Evolutionary conservation across 371 early-diverging fungal genomes (phyloP), one percentile per base, ranked within the genome.

Genomic region (Mucor indicus): DNA sequence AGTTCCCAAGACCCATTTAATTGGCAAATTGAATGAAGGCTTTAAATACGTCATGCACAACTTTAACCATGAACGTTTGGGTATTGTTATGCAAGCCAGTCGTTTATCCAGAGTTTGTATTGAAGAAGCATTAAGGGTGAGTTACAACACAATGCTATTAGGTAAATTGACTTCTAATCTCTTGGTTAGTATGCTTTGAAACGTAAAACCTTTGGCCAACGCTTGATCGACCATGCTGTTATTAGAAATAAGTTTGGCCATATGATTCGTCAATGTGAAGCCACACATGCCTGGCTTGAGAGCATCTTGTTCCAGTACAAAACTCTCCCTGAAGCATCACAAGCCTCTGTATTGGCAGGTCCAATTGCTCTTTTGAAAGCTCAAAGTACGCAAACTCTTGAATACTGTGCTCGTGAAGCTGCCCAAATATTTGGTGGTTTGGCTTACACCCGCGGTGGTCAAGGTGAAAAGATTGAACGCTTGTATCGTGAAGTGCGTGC

Each of bases 391-490:
- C 91, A 86, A 54, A 90, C 89, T 4, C 85, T 93, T 55, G 92
- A 94, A 60, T 91, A 58, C 64, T 90, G 90, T 55, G 92, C 92
- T 19, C 80, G 92, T 48, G 93, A 94, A 69, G 93, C 95, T 2
- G 80, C 87, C 2, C 95, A 94, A 64, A 91, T 94, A 60, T 92
- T 94, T 79, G 95, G 95, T 51, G 95, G 95, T 15, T 60, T 92
- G 19, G 68, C 90, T 2, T 92, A 91, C 59, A 82, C 89, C 17
- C 82, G 92, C n/a, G 46, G 62, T 33, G 87, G 89, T 4, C 90
- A 90, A 63, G 93, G 88, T n/a, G 92, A 90, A 69, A 83, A 85
- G 57, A 80, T 91, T 5, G 93, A 93, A 71, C 70, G 92, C 21
- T 62, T 91, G 25, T 89, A 90, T 57, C 82, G 91, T 48, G 91